A percentile compares a stretch with the other conserved stretches of the same genome.
phyloP scores from a whole-genome alignment of 2,329 filamentous ascomycete genomes.

The Fusarium nisikadoi region DNA sequence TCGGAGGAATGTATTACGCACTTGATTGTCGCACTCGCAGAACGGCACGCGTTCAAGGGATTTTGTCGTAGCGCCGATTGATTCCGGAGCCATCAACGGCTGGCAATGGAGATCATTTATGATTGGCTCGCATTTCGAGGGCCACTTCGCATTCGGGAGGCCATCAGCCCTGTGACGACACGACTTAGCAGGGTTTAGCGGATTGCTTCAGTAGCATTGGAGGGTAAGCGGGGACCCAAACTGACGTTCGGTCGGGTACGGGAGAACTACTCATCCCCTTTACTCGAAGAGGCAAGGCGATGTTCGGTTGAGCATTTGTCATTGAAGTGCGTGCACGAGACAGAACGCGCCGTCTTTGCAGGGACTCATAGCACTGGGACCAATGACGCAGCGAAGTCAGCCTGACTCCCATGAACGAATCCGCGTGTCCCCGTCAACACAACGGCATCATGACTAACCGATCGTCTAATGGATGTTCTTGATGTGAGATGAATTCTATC shows the following conservation, averaged over 20 bases:
- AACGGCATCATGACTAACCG: rapidly evolving
- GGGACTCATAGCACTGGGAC: neutral
- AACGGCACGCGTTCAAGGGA: neutral
- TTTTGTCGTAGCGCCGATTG: neutral
- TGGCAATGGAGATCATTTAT: neutral
- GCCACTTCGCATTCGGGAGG: constrained; percentile 11
- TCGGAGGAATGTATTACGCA: neutral
- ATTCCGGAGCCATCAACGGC: neutral
- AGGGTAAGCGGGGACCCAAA: neutral
- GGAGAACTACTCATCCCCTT: rapidly evolving
- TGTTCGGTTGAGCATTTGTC: too few relatives aligned
- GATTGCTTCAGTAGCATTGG: neutral
- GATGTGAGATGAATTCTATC: neutral
- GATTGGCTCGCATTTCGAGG: neutral
- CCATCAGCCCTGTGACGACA: constrained; percentile 15
- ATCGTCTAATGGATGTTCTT: neutral
- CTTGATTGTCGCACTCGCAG: neutral
- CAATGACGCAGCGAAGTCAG: neutral
- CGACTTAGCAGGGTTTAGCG: neutral
- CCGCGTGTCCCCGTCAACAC: rapidly evolving
- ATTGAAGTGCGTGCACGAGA: rapidly evolving
- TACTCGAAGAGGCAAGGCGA: neutral
- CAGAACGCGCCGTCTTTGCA: rapidly evolving
- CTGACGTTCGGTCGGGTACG: neutral
- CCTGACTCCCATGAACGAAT: neutral